Percentiles rank a stretch among this genome's conserved stretches.
Evolutionary conservation across 345 rosid genomes (phyloP).

Genomic region (Acer campestre): DNA sequence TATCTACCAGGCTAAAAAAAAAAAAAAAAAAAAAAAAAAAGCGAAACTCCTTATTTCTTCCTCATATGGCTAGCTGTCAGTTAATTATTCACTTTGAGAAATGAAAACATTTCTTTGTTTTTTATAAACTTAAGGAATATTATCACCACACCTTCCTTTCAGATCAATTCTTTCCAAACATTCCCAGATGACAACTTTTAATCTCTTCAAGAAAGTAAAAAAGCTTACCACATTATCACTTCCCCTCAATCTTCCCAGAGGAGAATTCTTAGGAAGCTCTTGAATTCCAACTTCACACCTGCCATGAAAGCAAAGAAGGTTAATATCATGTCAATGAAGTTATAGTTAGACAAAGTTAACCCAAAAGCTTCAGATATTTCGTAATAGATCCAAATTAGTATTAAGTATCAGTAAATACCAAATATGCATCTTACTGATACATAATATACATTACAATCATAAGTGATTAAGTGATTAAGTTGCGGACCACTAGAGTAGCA

Average conservation of each 20-base stretch:
- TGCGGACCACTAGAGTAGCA: not conserved
- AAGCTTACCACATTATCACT: slow-evolving; percentile 85
- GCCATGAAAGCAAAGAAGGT: slow-evolving; percentile 18
- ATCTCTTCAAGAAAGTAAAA: slow-evolving; percentile 6
- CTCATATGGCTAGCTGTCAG: not conserved
- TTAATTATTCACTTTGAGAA: not conserved
- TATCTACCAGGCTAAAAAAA: not conserved
- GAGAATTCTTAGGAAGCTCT: slow-evolving; percentile 76
- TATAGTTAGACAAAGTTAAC: not conserved
- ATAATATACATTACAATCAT: not conserved
- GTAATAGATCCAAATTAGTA: not conserved
- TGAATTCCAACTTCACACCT: slow-evolving; percentile 92
- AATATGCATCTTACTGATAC: not conserved
- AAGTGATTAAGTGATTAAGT: slow-evolving; percentile 3
- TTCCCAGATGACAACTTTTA: not conserved
- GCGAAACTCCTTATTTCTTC: not conserved
- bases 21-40: not conserved
- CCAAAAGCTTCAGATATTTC: not conserved
- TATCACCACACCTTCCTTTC: not conserved
- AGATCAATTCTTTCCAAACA: not conserved
- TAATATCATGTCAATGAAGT: not conserved
- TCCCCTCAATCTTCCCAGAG: slow-evolving; percentile 90
- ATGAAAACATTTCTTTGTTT: not conserved
- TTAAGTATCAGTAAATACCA: not conserved
- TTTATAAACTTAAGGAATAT: not conserved